phyloP scores from a whole-genome alignment of 352 stramenopile genomes.

The Pythium phragmitis region DNA sequence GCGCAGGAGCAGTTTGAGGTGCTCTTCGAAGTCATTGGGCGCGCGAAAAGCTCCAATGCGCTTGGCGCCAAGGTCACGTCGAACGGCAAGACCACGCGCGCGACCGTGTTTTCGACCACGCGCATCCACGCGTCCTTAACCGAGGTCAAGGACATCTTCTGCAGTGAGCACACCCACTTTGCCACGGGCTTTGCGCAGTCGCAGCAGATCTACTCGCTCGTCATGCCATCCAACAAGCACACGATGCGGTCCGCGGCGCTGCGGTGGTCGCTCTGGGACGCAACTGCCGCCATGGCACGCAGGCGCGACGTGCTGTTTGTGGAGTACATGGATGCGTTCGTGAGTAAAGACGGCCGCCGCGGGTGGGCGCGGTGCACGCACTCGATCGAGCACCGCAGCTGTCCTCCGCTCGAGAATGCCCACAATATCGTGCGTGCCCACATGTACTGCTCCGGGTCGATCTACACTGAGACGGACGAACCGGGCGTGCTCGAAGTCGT shows the following conservation, averaged over 20 bases:
- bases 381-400: conserved; percentile 66
- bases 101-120: conserved; percentile 45
- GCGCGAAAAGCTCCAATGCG: conserved; percentile 14
- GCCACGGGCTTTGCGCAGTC: conserved; percentile 64
- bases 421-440: conserved; percentile 58
- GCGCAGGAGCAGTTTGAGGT: conserved; percentile 27
- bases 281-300: conserved; percentile 54
- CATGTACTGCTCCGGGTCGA: conserved; percentile 55
- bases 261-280: conserved; percentile 68
- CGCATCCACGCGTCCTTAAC: conserved; percentile 48
- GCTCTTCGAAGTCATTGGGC: conserved; percentile 23
- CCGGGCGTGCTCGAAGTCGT: conserved; percentile 48
- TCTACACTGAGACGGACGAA: conserved; percentile 60
- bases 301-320: conserved; percentile 63
- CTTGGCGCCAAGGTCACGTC: conserved; percentile 40
- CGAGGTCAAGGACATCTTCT: conserved; percentile 61
- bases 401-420: conserved; percentile 44
- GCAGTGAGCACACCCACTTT: conserved; percentile 55
- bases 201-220: conserved; percentile 53
- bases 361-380: conserved; percentile 64
- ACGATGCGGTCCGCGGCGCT: conserved; percentile 53
- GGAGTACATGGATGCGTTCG: conserved; percentile 67
- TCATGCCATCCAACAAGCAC: conserved; percentile 42
- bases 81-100: conserved; percentile 49
- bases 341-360: conserved; percentile 48